Base-by-base conservation (phyloP, 495 filamentous ascomycete species). In the Rostrohypoxylon terebratum region DNA sequence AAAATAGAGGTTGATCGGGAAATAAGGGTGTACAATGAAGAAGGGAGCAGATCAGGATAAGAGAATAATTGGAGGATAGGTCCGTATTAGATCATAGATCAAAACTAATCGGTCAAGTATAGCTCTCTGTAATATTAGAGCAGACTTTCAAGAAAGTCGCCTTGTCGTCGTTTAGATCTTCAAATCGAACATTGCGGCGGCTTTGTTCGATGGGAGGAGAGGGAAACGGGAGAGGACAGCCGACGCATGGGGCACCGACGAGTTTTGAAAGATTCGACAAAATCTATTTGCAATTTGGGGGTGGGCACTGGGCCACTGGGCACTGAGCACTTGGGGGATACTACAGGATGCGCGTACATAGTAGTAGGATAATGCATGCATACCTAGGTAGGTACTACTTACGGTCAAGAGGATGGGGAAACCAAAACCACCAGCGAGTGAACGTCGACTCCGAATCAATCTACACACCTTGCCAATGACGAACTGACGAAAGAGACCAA, bases 61-160 rank as follows among this genome's bases (percentile, higher is more conserved):
- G 34, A 44, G 14, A 9, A 38, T n/a, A 44, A 9, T 1, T 25
- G 23, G 16, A 13, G 66, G 36, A 13, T 31, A 48, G 54, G 38
- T 57, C 45, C n/a, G 72, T n/a, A n/a, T n/a, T 51, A 47, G 67
- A 58, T 38, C 31, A 7, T 18, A 69, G 33, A 36, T 50, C 34
- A 38, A 34, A 61, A 53, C 54, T 48, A 61, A 61, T 25, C 16
- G 57, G 16, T 64, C 23, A 21, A 33, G 58, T 77, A 73, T 60
- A 13, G 68, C 23, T 72, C 64, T 71, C 50, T 38, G 63, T 58
- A 58, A 66, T 73, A 72, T 75, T 81, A 71, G 81, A 83, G 82
- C 81, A 79, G 82, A 83, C 81, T 82, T 75, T 79, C 54, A 72
- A 72, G 71, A 62, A 78, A 83, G 83, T 80, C 82, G 82, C 81